Evolutionary conservation across 106 monocot species (phyloP).

Genomic region (Allium fistulosum): DNA sequence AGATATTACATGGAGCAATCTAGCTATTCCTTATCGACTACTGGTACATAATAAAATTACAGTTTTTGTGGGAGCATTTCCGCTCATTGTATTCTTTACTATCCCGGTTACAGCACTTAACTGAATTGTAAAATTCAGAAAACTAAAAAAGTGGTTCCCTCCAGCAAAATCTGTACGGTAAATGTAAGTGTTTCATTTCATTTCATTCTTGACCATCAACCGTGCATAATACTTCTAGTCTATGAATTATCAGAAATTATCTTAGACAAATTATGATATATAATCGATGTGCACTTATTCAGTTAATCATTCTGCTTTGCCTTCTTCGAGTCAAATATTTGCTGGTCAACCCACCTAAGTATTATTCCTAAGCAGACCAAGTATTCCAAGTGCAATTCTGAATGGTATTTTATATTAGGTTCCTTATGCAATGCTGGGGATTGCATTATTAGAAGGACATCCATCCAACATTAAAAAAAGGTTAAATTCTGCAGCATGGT

Average conservation of each 20-base stretch:
- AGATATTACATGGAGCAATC: constrained; percentile 60
- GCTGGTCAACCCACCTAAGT: no score
- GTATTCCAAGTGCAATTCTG: constrained; percentile 69
- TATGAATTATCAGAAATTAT: no score
- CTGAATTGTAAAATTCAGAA: constrained; percentile 67
- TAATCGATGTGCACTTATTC: no score
- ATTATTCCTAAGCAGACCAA: constrained; percentile 34
- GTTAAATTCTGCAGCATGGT: constrained; percentile 76
- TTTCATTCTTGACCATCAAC: not conserved
- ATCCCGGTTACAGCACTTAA: constrained; percentile 74
- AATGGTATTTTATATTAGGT: constrained; percentile 64
- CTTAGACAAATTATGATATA: no score
- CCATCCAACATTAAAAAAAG: constrained; percentile 50
- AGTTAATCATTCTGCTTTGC: no score
- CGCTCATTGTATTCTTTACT: constrained; percentile 59
- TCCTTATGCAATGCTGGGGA: constrained; percentile 65
- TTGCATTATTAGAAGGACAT: constrained; percentile 56
- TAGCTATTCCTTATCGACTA: constrained; percentile 43
- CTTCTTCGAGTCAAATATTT: no score
- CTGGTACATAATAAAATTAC: constrained; percentile 32
- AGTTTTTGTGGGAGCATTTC: constrained; percentile 37
- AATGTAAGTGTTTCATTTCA: constrained; percentile 36
- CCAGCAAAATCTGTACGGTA: constrained; percentile 52
- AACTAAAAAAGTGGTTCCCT: constrained; percentile 74
- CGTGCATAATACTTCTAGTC: not conserved